A percentile compares a stretch with the other conserved stretches of the same genome.
phyloP scores from a whole-genome alignment of 352 stramenopile genomes.

The Globisporangium takayamanum region DNA sequence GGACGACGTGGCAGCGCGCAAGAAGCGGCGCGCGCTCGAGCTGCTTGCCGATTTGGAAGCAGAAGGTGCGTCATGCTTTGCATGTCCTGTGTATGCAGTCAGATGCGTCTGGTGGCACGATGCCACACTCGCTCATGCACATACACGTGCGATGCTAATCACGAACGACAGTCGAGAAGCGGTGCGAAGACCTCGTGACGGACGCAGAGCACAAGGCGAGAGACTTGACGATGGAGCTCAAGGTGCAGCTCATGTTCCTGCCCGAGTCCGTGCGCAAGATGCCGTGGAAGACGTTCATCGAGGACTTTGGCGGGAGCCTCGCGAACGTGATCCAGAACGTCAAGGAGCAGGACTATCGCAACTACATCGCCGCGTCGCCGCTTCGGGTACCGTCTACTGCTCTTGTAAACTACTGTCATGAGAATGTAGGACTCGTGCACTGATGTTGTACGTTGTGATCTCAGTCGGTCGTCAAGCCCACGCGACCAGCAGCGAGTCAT shows the following conservation, averaged over 20 bases:
- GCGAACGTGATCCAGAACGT: conserved; percentile 70
- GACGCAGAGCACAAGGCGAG: conserved; percentile 49
- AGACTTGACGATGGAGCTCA: conserved; percentile 69
- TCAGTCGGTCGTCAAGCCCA: conserved; percentile 4
- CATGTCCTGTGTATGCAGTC: neutral
- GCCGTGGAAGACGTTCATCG: conserved; percentile 74
- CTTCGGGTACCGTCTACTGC: conserved; percentile 13
- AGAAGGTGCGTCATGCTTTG: conserved; percentile 29
- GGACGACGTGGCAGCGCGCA: conserved; percentile 22
- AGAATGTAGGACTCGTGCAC: neutral
- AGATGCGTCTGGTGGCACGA: neutral
- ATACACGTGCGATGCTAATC: neutral
- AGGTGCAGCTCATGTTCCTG: conserved; percentile 72
- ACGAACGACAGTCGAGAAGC: conserved; percentile 44
- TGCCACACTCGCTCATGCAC: neutral
- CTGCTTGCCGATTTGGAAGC: conserved; percentile 58
- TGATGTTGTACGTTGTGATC: neutral
- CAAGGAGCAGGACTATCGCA: conserved; percentile 16
- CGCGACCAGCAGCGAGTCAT: neutral
- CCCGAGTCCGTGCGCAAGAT: conserved; percentile 67
- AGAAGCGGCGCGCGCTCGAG: conserved; percentile 31
- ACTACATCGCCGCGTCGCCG: conserved; percentile 35
- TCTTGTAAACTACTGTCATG: conserved; percentile 4
- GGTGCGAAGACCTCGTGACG: conserved; percentile 44
- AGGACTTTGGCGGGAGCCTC: conserved; percentile 70